phyloP scores from a whole-genome alignment of 352 stramenopile genomes.

The Globisporangium nagaii region DNA sequence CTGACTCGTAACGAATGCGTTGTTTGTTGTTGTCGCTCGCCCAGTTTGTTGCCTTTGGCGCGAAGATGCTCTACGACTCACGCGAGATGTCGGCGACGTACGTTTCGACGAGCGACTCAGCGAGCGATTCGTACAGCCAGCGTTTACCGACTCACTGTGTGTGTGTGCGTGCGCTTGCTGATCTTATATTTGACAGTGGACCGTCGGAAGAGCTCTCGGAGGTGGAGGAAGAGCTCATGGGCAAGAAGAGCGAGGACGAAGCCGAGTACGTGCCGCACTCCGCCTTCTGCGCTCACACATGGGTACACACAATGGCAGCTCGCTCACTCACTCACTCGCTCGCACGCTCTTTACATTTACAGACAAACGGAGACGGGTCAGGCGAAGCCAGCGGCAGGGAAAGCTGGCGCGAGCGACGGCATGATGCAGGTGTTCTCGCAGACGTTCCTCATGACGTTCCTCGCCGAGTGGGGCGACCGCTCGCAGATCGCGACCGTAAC shows the following conservation, averaged over 20 bases:
- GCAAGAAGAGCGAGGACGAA: constrained; percentile 73
- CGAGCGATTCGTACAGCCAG: too few species aligned
- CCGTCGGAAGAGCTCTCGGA: constrained; percentile 77
- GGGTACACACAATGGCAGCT: neutral
- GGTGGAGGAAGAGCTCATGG: constrained; percentile 81
- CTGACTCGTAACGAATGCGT: neutral
- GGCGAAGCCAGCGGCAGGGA: constrained; percentile 12
- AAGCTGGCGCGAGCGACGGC: constrained; percentile 21
- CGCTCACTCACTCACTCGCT: neutral
- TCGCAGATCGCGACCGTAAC: constrained; percentile 98
- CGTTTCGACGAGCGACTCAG: too few species aligned
- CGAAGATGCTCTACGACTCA: constrained; percentile 91
- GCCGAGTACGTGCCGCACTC: constrained; percentile 29
- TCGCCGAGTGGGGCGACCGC: constrained; percentile 98
- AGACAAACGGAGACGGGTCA: constrained; percentile 24
- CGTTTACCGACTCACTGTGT: too few species aligned
- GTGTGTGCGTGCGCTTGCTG: neutral
- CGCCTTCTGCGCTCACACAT: neutral
- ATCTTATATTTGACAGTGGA: constrained; percentile 22
- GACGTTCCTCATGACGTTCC: constrained; percentile 97
- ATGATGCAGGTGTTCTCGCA: constrained; percentile 91
- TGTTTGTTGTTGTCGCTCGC: constrained; percentile 6
- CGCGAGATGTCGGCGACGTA: constrained; percentile 78
- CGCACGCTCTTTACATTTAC: neutral
- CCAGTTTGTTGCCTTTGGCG: constrained; percentile 96